Conservation (phyloP, 257 asterid genomes). For the Thymus quinquecostatus region DNA sequence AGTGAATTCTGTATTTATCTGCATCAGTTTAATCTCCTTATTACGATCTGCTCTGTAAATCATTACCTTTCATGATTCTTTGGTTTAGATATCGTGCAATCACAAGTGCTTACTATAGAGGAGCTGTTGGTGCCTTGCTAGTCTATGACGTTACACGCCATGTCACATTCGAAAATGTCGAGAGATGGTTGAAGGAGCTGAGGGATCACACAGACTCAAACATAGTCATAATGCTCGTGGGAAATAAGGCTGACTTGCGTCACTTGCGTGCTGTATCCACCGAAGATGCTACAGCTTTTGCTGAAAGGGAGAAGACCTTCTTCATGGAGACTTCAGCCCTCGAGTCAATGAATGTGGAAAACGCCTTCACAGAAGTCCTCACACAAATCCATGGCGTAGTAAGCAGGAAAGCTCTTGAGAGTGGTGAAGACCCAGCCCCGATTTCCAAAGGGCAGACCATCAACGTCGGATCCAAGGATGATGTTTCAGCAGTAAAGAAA, state of each 20-base stretch:
- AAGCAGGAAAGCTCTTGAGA: conserved; percentile 45
- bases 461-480: conserved; percentile 39
- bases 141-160: conserved; percentile 48
- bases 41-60: not conserved
- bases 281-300: conserved; percentile 44
- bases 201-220: conserved; percentile 44
- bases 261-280: conserved; percentile 45
- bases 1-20: not conserved
- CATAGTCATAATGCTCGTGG: conserved; percentile 43
- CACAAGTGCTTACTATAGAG: conserved; percentile 50
- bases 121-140: conserved; percentile 48
- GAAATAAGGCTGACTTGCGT: conserved; percentile 42
- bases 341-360: conserved; percentile 43
- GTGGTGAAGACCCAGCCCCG: conserved; percentile 39
- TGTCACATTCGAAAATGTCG: conserved; percentile 45
- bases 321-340: conserved; percentile 49
- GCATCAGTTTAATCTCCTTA: not conserved
- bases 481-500: conserved; percentile 45
- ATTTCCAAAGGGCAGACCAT: conserved; percentile 45
- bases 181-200: conserved; percentile 50
- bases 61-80: conserved; percentile 4
- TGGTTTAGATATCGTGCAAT: conserved; percentile 46
- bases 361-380: conserved; percentile 45
- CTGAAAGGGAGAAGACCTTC: conserved; percentile 41
- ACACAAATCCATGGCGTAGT: conserved; percentile 42